Conservation (phyloP, 345 rosid genomes). For the Aquilaria sinensis region DNA sequence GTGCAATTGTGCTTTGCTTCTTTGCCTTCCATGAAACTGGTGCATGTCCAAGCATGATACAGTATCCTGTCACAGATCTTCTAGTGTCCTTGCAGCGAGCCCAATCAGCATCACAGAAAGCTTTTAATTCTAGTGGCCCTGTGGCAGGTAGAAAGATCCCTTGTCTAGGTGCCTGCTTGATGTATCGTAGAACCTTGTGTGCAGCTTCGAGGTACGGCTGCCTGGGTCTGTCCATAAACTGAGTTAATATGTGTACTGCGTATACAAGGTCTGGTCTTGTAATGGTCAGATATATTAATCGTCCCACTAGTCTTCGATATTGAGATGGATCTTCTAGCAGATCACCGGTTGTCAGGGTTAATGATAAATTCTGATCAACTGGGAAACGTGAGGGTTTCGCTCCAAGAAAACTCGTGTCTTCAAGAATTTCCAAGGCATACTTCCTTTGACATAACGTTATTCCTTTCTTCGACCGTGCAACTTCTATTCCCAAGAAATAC, state of each 20-base stretch:
- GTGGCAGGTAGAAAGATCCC: neutral
- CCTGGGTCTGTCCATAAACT: neutral
- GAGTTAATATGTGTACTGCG: neutral
- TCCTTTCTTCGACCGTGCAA: neutral
- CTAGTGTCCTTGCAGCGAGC: neutral
- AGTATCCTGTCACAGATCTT: neutral
- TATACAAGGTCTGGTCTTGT: neutral
- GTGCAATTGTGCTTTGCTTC: constrained; percentile 2
- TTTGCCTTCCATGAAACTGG: constrained; percentile 2
- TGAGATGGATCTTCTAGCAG: neutral
- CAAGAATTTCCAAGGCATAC: constrained; percentile 2
- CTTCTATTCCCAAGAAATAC: constrained; percentile 5
- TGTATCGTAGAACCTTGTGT: neutral
- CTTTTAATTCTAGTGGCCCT: neutral
- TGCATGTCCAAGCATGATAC: neutral
- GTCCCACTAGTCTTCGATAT: neutral
- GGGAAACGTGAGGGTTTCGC: neutral
- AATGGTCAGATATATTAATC: neutral
- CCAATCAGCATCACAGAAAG: constrained; percentile 5
- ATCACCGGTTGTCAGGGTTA: neutral
- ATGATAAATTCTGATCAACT: neutral
- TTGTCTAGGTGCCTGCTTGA: neutral
- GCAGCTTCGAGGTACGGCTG: neutral
- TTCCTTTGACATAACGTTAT: constrained; percentile 3
- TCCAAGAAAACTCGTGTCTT: neutral